Evolutionary conservation across 805 yeast species (phyloP).

Genomic region (Danielia reshetovae): DNA sequence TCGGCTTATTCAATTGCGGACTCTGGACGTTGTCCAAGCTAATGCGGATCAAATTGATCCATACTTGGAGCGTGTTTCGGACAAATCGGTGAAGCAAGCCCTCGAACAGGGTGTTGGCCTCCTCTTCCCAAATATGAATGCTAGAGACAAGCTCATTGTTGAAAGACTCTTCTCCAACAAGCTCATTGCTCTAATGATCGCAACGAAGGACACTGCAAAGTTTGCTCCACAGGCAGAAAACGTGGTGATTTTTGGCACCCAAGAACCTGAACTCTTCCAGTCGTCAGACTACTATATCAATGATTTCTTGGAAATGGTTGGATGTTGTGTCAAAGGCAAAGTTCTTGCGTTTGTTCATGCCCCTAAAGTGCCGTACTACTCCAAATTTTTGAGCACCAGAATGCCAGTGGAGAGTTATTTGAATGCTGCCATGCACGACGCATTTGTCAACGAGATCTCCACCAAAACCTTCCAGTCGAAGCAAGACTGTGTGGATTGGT

Average conservation of each 20-base stretch:
- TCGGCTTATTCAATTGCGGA: constrained; percentile 3
- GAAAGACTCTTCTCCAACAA: constrained; percentile 49
- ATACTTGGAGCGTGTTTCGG: constrained; percentile 1
- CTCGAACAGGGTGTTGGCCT: constrained; percentile 57
- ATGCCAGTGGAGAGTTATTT: constrained; percentile 82
- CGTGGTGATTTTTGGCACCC: constrained; percentile 69
- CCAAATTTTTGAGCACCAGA: constrained; percentile 66
- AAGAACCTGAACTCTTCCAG: constrained; percentile 44
- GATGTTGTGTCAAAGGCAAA: constrained; percentile 29
- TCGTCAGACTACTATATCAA: constrained; percentile 56
- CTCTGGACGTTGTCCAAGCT: not conserved
- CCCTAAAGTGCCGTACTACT: constrained; percentile 58
- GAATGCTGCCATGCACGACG: constrained; percentile 56
- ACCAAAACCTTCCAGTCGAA: constrained; percentile 56
- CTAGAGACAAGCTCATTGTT: constrained; percentile 51
- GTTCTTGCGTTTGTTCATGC: constrained; percentile 57
- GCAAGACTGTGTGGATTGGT: constrained; percentile 89
- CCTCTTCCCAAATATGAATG: constrained; percentile 53
- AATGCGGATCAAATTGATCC: constrained; percentile 1
- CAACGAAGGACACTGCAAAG: constrained; percentile 53
- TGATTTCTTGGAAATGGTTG: constrained; percentile 64
- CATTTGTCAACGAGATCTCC: constrained; percentile 69
- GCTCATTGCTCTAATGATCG: constrained; percentile 53
- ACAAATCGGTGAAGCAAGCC: constrained; percentile 5
- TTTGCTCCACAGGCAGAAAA: constrained; percentile 49